Evolutionary conservation across 257 asterid genomes (phyloP), one percentile per base, ranked within the genome.

Genomic region (Coffea canephora): DNA sequence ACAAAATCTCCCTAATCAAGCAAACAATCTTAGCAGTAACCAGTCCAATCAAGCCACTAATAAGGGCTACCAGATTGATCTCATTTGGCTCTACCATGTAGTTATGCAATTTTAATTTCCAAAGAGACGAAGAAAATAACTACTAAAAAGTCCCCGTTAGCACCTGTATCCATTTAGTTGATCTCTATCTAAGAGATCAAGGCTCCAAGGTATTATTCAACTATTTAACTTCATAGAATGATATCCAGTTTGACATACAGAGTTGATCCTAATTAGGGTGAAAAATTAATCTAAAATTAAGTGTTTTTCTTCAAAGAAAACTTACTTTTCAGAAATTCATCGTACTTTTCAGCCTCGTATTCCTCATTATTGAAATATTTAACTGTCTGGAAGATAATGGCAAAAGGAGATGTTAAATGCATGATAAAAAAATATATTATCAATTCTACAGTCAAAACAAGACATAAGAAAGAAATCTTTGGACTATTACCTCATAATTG

Each of bases 341-440:
- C 99, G 76, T 95, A 95, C 73, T 92, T 95, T 67, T 91, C 97
- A 78, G 92, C 97, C 89, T 95, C 99, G 82, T 69, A 92, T 55
- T 81, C 83, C 90, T 95, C 99, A 50, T 95, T 95, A 88, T 95
- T 95, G 87, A 93, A 95, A 89, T 93, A 95, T 88, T 95, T 95
- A 83, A 95, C 99, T 61, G 99, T 95, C 99, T 95, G 91, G 81
- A 89, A 86, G 48, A 75, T 70, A 81, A 81, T 27, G 71, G 21
- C 64, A 69, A 84, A 78, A 82, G 81, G 49, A 64, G 62, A 50
- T 61, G 69, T 41, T 12, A 78, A 75, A 27, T 52, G 16, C 61
- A 74, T 19, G 21, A 73, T 69, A 65, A 57, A 5, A 46, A 10
- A 4, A n/a, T 21, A 65, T 66, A 43, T 39, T 69, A 49, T 7